Conservation (phyloP, 768 basidiomycete species). For the Trichaptum fuscoviolaceum region DNA sequence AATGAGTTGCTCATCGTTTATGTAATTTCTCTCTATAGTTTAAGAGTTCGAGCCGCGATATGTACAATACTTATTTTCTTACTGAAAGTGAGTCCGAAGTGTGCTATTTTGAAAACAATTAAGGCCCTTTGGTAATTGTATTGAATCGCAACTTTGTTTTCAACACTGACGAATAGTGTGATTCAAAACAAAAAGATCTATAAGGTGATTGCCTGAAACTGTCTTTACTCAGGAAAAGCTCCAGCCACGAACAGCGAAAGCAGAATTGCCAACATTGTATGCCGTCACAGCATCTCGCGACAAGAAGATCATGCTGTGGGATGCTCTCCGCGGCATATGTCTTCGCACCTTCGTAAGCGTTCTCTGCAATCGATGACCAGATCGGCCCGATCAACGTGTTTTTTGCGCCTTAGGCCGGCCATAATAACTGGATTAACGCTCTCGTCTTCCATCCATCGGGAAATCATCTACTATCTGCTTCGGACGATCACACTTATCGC, state of each 20-base stretch:
- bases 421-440: conserved; percentile 56
- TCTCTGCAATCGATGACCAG: conserved; percentile 2
- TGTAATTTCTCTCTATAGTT: no score
- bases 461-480: conserved; percentile 50
- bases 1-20: no score
- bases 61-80: no score
- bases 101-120: no score
- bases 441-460: conserved; percentile 55
- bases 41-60: no score
- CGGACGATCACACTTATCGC: conserved; percentile 54
- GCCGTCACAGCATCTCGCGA: conserved; percentile 50
- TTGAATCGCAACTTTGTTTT: no score
- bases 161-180: no score
- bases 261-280: conserved; percentile 34
- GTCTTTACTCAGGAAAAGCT: conserved; percentile 14
- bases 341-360: conserved; percentile 41
- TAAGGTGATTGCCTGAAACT: neutral
- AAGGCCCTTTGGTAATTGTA: no score
- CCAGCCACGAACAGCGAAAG: conserved; percentile 21
- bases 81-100: no score
- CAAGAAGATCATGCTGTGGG: conserved; percentile 53
- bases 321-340: conserved; percentile 42
- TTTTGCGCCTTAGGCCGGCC: conserved; percentile 24
- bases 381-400: neutral
- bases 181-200: no score